A percentile compares a stretch with the other conserved stretches of the same genome.
Conservation (phyloP, 2,329 filamentous ascomycete genomes). For the Paracoccidioides lutzii region DNA sequence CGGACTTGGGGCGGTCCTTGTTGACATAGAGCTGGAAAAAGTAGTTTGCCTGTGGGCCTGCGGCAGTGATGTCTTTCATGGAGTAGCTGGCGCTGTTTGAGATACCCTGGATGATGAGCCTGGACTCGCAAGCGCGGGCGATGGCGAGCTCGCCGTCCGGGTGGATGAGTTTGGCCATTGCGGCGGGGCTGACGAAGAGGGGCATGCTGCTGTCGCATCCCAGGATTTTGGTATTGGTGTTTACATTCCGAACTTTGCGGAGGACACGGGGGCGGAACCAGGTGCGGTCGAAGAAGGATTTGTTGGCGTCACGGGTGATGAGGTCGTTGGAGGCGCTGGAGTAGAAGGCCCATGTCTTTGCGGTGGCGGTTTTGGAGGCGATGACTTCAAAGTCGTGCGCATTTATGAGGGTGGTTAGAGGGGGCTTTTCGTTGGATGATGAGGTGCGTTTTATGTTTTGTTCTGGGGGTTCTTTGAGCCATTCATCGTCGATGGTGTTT, state of each 20-base stretch:
- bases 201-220: constrained; percentile 42
- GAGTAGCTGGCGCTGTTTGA: constrained; percentile 51
- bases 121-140: constrained; percentile 38
- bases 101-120: constrained; percentile 47
- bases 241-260: constrained; percentile 42
- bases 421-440: constrained; percentile 18
- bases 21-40: constrained; percentile 47
- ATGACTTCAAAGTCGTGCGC: constrained; percentile 48
- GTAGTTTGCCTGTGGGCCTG: constrained; percentile 31
- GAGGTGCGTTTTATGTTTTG: constrained; percentile 18
- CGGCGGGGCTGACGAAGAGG: constrained; percentile 52
- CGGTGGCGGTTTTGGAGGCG: constrained; percentile 42
- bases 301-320: constrained; percentile 45
- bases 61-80: constrained; percentile 40
- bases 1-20: constrained; percentile 37
- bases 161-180: constrained; percentile 52
- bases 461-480: constrained; percentile 30
- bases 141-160: constrained; percentile 50
- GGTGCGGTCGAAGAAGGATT: constrained; percentile 41
- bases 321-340: constrained; percentile 53
- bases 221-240: constrained; percentile 42
- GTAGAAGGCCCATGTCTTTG: constrained; percentile 59
- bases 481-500: constrained; percentile 37
- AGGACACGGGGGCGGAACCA: constrained; percentile 48
- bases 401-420: constrained; percentile 44